These are phyloP conservation scores for Chlamydomonas sp. DNA, from an alignment of 139 green algal species.

Conservation along the genomic window DNA sequence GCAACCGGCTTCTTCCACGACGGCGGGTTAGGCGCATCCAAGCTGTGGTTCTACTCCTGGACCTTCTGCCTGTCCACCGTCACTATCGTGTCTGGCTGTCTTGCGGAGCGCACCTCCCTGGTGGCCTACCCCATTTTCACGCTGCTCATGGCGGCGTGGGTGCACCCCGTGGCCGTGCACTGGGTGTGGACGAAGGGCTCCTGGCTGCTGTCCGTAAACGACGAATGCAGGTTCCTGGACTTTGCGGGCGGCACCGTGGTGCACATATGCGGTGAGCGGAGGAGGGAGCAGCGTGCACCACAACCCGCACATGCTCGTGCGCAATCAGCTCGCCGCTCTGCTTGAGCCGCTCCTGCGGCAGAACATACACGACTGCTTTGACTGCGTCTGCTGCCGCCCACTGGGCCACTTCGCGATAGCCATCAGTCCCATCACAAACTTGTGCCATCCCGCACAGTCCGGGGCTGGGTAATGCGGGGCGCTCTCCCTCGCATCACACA, in stretches of 20 bases:
- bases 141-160: conserved; percentile 20
- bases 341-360: too few relatives aligned
- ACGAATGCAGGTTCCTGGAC: conserved; percentile 50
- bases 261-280: conserved; percentile 30
- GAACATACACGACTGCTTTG: too few relatives aligned
- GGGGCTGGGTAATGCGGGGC: too few relatives aligned
- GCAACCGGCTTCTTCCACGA: conserved; percentile 52
- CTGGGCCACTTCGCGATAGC: too few relatives aligned
- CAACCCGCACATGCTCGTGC: too few relatives aligned
- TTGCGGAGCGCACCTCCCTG: conserved; percentile 55
- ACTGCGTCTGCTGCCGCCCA: too few relatives aligned
- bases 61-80: conserved; percentile 52
- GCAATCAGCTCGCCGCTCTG: too few relatives aligned
- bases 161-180: conserved; percentile 52
- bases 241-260: conserved; percentile 60
- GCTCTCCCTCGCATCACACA: background rate
- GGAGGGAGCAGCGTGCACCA: too few relatives aligned
- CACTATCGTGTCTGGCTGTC: conserved; percentile 58
- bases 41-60: conserved; percentile 63
- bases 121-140: conserved; percentile 46
- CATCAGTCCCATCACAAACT: too few relatives aligned
- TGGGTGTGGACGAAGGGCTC: conserved; percentile 46
- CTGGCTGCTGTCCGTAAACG: conserved; percentile 29
- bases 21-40: conserved; percentile 6
- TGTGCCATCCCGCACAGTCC: too few relatives aligned